phyloP scores from a whole-genome alignment of 1,284 basidiomycete species.

The Entoloma clypeatum region DNA sequence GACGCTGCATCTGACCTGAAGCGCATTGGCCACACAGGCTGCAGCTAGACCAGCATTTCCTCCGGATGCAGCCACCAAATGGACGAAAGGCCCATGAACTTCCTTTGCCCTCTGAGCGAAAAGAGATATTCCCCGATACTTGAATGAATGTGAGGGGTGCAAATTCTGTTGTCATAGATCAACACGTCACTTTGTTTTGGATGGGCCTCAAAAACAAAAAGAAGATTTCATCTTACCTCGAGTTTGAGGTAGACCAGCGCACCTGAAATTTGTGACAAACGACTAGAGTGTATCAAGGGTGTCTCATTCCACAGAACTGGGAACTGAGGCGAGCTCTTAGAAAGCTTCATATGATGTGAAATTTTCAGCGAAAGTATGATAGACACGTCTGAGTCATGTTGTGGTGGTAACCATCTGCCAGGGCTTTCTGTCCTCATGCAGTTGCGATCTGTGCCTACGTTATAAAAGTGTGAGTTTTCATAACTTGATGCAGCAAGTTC shows the following conservation, averaged over 20 bases:
- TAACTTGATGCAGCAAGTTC: no score
- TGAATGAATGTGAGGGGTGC: conserved; percentile 73
- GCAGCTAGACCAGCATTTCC: conserved; percentile 73
- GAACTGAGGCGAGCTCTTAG: no score
- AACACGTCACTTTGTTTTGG: no score
- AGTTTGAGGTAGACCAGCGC: conserved; percentile 20
- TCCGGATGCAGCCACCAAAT: conserved; percentile 65
- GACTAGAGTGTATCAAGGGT: conserved; percentile 16
- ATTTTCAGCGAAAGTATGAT: no score
- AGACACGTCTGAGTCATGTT: no score
- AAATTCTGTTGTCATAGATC: conserved; percentile 45
- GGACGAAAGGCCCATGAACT: conserved; percentile 47
- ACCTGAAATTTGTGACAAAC: conserved; percentile 14
- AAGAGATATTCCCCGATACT: conserved; percentile 65
- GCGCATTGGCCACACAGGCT: conserved; percentile 54
- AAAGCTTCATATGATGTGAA: no score
- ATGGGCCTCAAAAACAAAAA: background rate
- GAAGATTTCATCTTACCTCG: conserved; percentile 13
- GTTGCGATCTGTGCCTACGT: no score
- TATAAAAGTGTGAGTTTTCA: no score
- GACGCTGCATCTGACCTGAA: conserved; percentile 59
- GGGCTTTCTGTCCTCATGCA: no score
- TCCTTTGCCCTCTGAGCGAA: conserved; percentile 52
- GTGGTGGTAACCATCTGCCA: no score
- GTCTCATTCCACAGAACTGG: conserved; percentile 15